Conservation (phyloP, 257 asterid genomes). For the Parsonsia alboflavescens region DNA sequence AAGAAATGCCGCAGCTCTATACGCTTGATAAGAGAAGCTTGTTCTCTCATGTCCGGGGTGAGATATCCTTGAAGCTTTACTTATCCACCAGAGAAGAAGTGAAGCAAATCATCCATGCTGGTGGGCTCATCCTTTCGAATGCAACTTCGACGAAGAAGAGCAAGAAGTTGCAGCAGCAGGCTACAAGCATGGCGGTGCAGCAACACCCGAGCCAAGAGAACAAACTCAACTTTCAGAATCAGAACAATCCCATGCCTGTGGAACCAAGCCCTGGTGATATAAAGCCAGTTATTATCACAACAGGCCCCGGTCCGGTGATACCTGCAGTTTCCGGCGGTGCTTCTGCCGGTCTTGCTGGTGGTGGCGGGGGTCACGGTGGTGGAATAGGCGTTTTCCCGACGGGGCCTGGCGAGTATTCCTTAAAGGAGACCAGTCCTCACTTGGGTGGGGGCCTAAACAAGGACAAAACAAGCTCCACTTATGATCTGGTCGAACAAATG, state of each 20-base stretch:
- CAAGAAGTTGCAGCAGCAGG: slow-evolving; percentile 54
- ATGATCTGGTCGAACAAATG: slow-evolving; percentile 85
- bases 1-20: slow-evolving; percentile 54
- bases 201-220: slow-evolving; percentile 26
- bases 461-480: slow-evolving; percentile 65
- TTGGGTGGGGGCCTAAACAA: slow-evolving; percentile 59
- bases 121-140: not conserved
- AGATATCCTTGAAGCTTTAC: slow-evolving; percentile 62
- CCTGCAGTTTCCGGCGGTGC: slow-evolving; percentile 30
- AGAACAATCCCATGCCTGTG: slow-evolving; percentile 40
- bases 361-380: slow-evolving; percentile 26
- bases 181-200: slow-evolving; percentile 43
- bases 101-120: slow-evolving; percentile 41
- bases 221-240: slow-evolving; percentile 36
- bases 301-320: slow-evolving; percentile 40
- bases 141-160: slow-evolving; percentile 44
- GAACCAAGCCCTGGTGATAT: slow-evolving; percentile 54
- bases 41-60: slow-evolving; percentile 86
- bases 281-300: slow-evolving; percentile 62
- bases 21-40: slow-evolving; percentile 72
- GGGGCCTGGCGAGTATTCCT: slow-evolving; percentile 42
- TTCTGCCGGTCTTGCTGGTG: slow-evolving; percentile 17
- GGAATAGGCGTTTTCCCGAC: slow-evolving; percentile 12
- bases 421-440: slow-evolving; percentile 77
- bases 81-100: slow-evolving; percentile 59